phyloP scores from a whole-genome alignment of 345 rosid genomes.

The Gossypium thurberi region DNA sequence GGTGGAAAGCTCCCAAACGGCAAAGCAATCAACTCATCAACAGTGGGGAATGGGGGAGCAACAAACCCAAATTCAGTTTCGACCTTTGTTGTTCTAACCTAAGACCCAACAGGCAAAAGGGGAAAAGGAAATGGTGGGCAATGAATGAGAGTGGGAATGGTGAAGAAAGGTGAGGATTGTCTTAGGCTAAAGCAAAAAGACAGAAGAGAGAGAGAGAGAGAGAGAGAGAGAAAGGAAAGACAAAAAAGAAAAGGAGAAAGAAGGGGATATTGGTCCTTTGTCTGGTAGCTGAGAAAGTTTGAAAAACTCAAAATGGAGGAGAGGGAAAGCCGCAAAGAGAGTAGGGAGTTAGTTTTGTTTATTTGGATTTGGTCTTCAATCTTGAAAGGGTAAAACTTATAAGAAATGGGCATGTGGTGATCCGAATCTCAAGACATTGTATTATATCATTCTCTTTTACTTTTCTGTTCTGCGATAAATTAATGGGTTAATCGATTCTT shows the following conservation, averaged over 20 bases:
- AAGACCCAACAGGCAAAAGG: too few relatives aligned
- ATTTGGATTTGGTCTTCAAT: neutral
- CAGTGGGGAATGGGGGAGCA: neutral
- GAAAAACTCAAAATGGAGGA: slow-evolving; percentile 12
- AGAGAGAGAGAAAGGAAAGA: too few relatives aligned
- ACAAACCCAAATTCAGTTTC: neutral
- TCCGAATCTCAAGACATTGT: slow-evolving; percentile 24
- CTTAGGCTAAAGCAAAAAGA: slow-evolving; percentile 8
- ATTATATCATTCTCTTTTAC: too few relatives aligned
- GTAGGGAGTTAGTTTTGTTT: neutral
- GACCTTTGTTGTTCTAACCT: neutral
- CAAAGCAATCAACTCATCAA: slow-evolving; percentile 47
- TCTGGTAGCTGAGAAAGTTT: neutral
- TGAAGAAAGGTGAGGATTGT: neutral
- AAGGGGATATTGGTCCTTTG: neutral
- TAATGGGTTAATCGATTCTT: too few relatives aligned
- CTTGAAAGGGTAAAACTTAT: neutral
- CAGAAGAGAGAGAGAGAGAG: neutral
- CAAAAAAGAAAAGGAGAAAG: neutral
- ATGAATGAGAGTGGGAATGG: neutral
- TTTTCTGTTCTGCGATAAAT: too few relatives aligned
- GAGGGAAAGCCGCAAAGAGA: neutral
- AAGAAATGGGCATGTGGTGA: slow-evolving; percentile 56
- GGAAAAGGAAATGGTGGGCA: neutral
- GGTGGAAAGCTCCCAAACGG: slow-evolving; percentile 36